Evolutionary conservation across 2,329 filamentous ascomycete genomes (phyloP).

Genomic region (Hypocreales sp.): DNA sequence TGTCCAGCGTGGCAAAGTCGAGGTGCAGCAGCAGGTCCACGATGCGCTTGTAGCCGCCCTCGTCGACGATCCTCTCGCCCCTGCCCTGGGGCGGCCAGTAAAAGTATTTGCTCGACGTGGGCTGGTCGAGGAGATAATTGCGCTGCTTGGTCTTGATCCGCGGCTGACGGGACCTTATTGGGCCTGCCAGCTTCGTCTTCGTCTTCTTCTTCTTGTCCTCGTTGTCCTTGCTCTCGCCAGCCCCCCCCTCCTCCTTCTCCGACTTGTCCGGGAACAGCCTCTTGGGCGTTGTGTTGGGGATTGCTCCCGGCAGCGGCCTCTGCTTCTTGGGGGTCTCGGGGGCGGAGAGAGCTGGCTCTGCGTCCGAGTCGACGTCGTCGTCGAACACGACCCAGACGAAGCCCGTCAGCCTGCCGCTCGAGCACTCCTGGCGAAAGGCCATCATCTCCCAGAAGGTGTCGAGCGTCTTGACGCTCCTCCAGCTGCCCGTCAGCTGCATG

Average conservation of each 20-base stretch:
- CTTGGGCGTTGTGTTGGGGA: conserved; percentile 17
- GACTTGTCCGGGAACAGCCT: conserved; percentile 13
- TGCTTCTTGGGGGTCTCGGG: conserved; percentile 19
- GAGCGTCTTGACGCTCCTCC: conserved; percentile 70
- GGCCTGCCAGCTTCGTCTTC: conserved; percentile 36
- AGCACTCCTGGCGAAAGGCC: conserved; percentile 92
- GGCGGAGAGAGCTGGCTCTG: conserved; percentile 9
- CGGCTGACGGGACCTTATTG: conserved; percentile 47
- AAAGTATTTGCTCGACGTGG: conserved; percentile 45
- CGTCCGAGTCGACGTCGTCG: conserved; percentile 16
- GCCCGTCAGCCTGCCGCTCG: conserved; percentile 77
- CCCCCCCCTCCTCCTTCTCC: conserved; percentile 8
- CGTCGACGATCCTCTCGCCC: conserved; percentile 47
- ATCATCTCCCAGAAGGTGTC: conserved; percentile 99
- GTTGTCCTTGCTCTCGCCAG: conserved; percentile 4
- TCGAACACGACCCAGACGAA: conserved; percentile 91
- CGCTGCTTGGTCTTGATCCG: conserved; percentile 44
- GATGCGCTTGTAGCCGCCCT: conserved; percentile 49
- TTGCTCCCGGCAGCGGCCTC: conserved; percentile 7
- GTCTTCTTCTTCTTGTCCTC: conserved; percentile 18
- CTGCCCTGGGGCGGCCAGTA: conserved; percentile 47
- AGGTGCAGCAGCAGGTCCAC: conserved; percentile 56
- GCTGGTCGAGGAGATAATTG: conserved; percentile 31
- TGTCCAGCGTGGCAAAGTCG: conserved; percentile 52
- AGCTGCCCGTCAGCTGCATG: conserved; percentile 46